Evolutionary conservation across 306 rosid species (phyloP).

Genomic region (Ormosia semicastrata): DNA sequence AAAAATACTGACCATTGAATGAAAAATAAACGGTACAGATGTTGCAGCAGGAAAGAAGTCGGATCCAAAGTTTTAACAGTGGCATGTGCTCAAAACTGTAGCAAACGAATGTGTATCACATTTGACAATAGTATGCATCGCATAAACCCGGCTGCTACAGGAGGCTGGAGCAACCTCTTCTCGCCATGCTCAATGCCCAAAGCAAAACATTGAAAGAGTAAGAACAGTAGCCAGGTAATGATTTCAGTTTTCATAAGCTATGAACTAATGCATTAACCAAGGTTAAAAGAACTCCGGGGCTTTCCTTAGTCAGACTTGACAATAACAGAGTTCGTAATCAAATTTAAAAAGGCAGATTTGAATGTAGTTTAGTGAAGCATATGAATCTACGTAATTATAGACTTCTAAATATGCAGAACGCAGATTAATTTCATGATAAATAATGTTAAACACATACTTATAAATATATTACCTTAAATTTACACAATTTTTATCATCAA

Average conservation of each 20-base stretch:
- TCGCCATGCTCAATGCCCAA: background rate
- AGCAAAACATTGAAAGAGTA: background rate
- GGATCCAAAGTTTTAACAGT: constrained; percentile 2
- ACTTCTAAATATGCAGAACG: background rate
- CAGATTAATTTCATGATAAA: background rate
- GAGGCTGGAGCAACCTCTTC: background rate
- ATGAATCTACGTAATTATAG: background rate
- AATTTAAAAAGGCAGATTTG: background rate
- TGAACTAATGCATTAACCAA: background rate
- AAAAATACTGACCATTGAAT: too few species aligned
- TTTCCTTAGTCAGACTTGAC: background rate
- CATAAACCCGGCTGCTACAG: background rate
- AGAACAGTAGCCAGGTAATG: background rate
- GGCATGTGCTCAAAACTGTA: constrained; percentile 1
- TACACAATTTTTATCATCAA: too few species aligned
- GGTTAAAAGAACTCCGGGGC: background rate
- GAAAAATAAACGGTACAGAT: too few species aligned
- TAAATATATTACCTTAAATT: too few species aligned
- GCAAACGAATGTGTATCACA: background rate
- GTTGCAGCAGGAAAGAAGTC: too few species aligned
- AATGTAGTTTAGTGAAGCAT: background rate
- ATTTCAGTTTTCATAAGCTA: background rate
- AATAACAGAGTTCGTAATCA: background rate
- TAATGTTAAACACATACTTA: too few species aligned
- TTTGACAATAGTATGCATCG: background rate